Evolutionary conservation across 2,329 filamentous ascomycete genomes (phyloP).

Genomic region (Scolecobasidium constrictum): DNA sequence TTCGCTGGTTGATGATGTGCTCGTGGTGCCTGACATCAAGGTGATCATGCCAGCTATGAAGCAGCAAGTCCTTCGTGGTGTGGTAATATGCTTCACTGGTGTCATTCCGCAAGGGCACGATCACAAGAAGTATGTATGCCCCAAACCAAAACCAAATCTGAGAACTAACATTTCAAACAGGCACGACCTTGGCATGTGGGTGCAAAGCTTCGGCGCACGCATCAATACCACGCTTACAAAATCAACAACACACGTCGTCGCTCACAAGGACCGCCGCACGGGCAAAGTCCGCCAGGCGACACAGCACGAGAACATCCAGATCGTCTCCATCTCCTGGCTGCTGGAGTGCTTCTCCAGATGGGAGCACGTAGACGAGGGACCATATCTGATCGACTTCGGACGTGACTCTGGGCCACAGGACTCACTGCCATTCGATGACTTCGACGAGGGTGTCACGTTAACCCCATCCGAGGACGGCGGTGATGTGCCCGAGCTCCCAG

Average conservation of each 20-base stretch:
- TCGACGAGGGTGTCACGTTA: conserved; percentile 22
- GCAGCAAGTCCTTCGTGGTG: conserved; percentile 58
- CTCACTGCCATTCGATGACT: conserved; percentile 23
- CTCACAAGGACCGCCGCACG: conserved; percentile 61
- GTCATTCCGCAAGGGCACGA: conserved; percentile 76
- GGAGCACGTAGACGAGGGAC: conserved; percentile 66
- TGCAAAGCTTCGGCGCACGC: conserved; percentile 71
- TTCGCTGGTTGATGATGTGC: conserved; percentile 31
- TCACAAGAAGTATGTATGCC: conserved; percentile 47
- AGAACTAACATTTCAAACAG: conserved; percentile 20
- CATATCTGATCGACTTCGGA: conserved; percentile 69
- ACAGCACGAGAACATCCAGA: conserved; percentile 69
- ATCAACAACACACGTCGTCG: conserved; percentile 58
- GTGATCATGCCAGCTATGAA: conserved; percentile 77
- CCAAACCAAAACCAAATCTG: conserved; percentile 4
- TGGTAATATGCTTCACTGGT: conserved; percentile 79
- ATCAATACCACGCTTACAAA: conserved; percentile 47
- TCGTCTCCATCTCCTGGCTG: conserved; percentile 88
- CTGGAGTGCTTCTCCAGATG: conserved; percentile 75
- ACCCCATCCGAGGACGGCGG: conserved; percentile 36
- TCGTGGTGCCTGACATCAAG: conserved; percentile 72
- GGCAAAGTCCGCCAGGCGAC: conserved; percentile 85
- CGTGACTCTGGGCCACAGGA: conserved; percentile 42
- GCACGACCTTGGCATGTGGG: conserved; percentile 81
- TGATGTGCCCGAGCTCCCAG: conserved; percentile 27